A percentile compares a stretch with the other conserved stretches of the same genome.
phyloP scores from a whole-genome alignment of 768 basidiomycete species.

The Tylopilus subfusipes region DNA sequence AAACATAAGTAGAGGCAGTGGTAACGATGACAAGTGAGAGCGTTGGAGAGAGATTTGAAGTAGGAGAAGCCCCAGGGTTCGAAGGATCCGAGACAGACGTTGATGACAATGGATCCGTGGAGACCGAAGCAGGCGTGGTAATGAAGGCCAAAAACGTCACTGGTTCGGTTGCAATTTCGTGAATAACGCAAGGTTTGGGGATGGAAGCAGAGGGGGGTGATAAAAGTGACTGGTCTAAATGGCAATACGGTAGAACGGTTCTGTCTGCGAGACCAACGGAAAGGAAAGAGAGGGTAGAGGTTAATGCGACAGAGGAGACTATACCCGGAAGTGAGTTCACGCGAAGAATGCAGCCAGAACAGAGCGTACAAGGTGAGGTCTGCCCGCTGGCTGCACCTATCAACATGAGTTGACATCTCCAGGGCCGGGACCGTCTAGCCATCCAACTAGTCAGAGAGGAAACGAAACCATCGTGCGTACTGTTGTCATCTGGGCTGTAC shows the following conservation, averaged over 20 bases:
- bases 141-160: constrained; percentile 91
- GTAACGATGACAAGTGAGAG: constrained; percentile 84
- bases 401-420: no score
- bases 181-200: constrained; percentile 82
- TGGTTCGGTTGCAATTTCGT: constrained; percentile 83
- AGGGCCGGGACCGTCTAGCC: no score
- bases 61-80: no score
- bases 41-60: constrained; percentile 33
- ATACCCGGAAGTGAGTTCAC: neutral
- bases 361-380: constrained; percentile 69
- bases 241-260: constrained; percentile 85
- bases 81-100: constrained; percentile 14
- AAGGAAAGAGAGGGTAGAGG: constrained; percentile 74
- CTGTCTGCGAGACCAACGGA: constrained; percentile 95
- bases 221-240: constrained; percentile 85
- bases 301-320: constrained; percentile 80
- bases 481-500: no score
- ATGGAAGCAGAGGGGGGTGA: constrained; percentile 66
- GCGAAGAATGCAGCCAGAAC: neutral
- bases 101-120: constrained; percentile 22
- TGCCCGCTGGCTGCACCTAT: constrained; percentile 70
- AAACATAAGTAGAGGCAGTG: constrained; percentile 72
- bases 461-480: no score
- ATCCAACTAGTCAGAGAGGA: no score
- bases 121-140: constrained; percentile 28